A percentile compares a stretch with the other conserved stretches of the same genome.
Evolutionary conservation across 2,329 filamentous ascomycete genomes (phyloP).

Genomic region (Xylaria sp.): DNA sequence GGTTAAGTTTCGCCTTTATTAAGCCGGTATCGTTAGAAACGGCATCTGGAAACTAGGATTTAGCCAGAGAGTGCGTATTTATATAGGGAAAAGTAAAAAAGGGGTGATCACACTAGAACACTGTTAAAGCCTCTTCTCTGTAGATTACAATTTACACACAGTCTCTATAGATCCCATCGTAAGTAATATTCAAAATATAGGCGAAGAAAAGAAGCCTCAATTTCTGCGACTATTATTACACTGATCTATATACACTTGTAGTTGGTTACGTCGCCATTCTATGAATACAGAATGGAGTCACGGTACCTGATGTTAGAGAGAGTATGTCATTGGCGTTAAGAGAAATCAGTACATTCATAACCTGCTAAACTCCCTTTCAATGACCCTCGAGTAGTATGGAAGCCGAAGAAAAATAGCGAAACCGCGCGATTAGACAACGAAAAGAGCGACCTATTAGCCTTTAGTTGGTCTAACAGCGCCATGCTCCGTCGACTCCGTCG

Average conservation of each 20-base stretch:
- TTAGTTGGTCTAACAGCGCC: constrained; percentile 4
- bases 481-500: constrained; percentile 20
- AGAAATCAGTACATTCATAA: constrained; percentile 29
- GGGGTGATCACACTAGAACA: not conserved
- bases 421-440: constrained; percentile 10
- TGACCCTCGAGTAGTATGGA: constrained; percentile 13
- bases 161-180: no score
- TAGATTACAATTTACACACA: not conserved
- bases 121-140: not conserved
- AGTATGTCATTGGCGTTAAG: constrained; percentile 17
- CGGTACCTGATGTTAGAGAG: not conserved
- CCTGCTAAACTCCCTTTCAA: constrained; percentile 20
- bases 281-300: not conserved
- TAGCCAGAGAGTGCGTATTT: not conserved
- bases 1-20: not conserved
- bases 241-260: constrained; percentile 25
- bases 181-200: not conserved
- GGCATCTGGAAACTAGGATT: not conserved
- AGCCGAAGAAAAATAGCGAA: constrained; percentile 15
- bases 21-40: not conserved
- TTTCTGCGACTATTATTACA: constrained; percentile 24
- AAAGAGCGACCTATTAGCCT: constrained; percentile 11
- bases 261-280: not conserved
- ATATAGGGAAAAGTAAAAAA: not conserved
- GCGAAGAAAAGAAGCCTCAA: not conserved